These are phyloP conservation scores for Ophiostoma himal-ulmi DNA, from an alignment of 2,329 filamentous ascomycete species.

Conservation along the genomic window DNA sequence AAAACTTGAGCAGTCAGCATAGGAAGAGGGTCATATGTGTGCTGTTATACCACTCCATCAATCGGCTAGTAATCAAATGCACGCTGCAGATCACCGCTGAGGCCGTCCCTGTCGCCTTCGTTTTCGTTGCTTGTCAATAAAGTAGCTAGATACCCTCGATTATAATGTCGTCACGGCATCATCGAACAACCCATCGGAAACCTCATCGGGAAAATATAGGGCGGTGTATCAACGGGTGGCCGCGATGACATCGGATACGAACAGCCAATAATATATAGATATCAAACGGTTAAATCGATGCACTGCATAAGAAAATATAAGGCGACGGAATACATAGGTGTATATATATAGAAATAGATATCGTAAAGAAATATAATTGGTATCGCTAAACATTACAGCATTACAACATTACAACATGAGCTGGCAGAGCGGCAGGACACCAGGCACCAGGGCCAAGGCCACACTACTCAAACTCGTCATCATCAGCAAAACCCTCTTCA, in stretches of 20 bases:
- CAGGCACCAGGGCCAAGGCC: background rate
- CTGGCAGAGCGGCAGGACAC: background rate
- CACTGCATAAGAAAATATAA: background rate
- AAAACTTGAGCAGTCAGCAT: background rate
- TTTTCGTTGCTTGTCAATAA: background rate
- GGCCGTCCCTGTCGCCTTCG: background rate
- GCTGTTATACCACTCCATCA: background rate
- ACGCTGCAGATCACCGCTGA: background rate
- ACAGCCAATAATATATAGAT: background rate
- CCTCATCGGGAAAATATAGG: background rate
- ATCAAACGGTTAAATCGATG: background rate
- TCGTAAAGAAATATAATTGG: background rate
- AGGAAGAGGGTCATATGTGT: background rate
- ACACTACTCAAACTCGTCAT: slow-evolving; percentile 20
- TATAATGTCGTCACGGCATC: background rate
- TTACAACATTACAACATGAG: slow-evolving; percentile 1
- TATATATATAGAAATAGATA: background rate
- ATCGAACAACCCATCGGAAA: background rate
- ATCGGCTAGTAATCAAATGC: background rate
- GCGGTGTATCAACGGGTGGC: background rate
- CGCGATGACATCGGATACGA: background rate
- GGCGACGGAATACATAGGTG: background rate
- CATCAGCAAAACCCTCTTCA: slow-evolving; percentile 55
- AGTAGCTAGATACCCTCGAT: background rate
- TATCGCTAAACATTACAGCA: background rate